phyloP scores from a whole-genome alignment of 768 basidiomycete genomes.

The Pleurotus tuoliensis region DNA sequence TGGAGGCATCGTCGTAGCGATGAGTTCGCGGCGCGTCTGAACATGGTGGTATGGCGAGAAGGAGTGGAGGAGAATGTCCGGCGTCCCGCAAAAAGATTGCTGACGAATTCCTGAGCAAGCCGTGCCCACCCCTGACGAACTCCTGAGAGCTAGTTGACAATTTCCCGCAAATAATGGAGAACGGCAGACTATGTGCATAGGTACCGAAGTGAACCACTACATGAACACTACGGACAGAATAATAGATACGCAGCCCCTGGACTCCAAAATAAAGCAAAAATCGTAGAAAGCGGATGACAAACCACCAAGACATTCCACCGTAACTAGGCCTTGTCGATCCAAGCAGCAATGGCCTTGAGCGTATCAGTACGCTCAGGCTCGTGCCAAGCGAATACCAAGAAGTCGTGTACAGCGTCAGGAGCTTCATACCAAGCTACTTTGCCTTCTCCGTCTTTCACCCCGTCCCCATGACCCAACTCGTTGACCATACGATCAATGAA shows the following conservation, averaged over 20 bases:
- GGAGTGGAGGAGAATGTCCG: constrained; percentile 5
- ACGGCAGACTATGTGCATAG: not conserved
- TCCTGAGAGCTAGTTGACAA: not conserved
- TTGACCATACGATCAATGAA: constrained; percentile 44
- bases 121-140: not conserved
- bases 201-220: not conserved
- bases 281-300: not conserved
- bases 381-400: constrained; percentile 43
- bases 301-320: not conserved
- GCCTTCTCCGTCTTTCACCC: constrained; percentile 30
- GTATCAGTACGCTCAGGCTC: constrained; percentile 51
- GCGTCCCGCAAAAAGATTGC: constrained; percentile 12
- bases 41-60: constrained; percentile 32
- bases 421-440: constrained; percentile 46
- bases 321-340: constrained; percentile 25
- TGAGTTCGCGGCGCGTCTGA: constrained; percentile 49
- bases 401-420: constrained; percentile 52
- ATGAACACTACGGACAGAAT: not conserved
- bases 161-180: not conserved
- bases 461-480: constrained; percentile 46
- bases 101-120: not conserved
- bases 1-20: constrained; percentile 52
- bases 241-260: not conserved
- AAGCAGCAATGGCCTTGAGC: constrained; percentile 44
- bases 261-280: not conserved